Percentiles rank a stretch among this genome's conserved stretches.
Evolutionary conservation across 2,329 filamentous ascomycete genomes (phyloP).

Genomic region (Biscogniauxia sp.): DNA sequence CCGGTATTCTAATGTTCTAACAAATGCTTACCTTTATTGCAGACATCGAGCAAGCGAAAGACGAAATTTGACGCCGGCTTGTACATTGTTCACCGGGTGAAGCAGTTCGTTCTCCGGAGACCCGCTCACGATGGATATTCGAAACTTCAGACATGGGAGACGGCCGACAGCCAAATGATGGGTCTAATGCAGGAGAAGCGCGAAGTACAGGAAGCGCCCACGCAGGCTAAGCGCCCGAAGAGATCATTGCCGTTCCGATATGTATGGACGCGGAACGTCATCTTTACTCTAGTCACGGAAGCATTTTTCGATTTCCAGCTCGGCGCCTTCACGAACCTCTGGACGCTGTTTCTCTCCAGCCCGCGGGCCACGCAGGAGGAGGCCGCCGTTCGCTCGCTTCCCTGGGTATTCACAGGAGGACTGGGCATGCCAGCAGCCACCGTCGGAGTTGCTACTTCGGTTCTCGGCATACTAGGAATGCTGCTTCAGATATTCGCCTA

Average conservation of each 20-base stretch:
- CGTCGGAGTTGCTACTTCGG: constrained; percentile 67
- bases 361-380: constrained; percentile 46
- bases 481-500: constrained; percentile 68
- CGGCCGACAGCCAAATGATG: constrained; percentile 4
- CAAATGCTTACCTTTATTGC: constrained; percentile 1
- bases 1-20: not conserved
- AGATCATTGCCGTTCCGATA: constrained; percentile 38
- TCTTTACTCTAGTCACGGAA: constrained; percentile 57
- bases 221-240: constrained; percentile 29
- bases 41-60: constrained; percentile 48
- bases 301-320: constrained; percentile 70
- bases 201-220: constrained; percentile 23
- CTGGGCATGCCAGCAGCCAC: constrained; percentile 64
- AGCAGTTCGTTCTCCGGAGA: constrained; percentile 28
- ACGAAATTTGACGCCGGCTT: constrained; percentile 46
- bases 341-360: constrained; percentile 67
- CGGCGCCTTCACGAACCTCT: constrained; percentile 67
- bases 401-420: constrained; percentile 61
- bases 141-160: constrained; percentile 25
- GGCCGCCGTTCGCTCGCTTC: constrained; percentile 35
- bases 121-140: constrained; percentile 32
- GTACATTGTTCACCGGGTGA: constrained; percentile 34
- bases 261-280: constrained; percentile 47
- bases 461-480: constrained; percentile 68
- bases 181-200: constrained; percentile 8